Base-by-base conservation (phyloP, 371 early-diverging fungal species). In the Mucor mucedo region DNA sequence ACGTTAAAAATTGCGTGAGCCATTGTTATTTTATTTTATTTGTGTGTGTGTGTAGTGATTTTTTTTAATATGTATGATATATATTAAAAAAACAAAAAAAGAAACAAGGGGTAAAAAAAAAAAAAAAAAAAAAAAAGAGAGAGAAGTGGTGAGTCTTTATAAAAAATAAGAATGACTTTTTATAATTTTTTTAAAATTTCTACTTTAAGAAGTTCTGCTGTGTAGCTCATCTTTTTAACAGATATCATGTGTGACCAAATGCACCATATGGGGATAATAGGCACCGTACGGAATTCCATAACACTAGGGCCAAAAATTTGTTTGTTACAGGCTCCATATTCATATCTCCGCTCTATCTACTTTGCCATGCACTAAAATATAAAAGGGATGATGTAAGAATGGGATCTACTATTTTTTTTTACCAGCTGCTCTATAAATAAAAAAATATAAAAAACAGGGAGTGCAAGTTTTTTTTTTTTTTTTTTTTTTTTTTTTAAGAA, bases 1-100 rank as follows among this genome's bases (percentile, higher is more conserved):
- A 54, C 39, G 38, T 68, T 63, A 30, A 63, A 63, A 29, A 63
- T 48, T 48, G 59, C 63, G 50, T 68, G 32, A 10, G 63, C 63
- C 68, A 68, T 68, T 16, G 41, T 45, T 13, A 21, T 21, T 21
- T 45, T 30, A 39, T 8, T 29, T 7, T 56, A 27, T 52, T n/a
- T 55, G 39, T 32, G n/a, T n/a, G n/a, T 9, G 21, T 21, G 21
- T 21, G 21, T 21, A 21, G 21, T 21, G 21, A 21, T 21, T 21
- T 21, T 21, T 30, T 35, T 10, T 7, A 21, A 47, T 41, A 55
- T 55, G 38, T 58, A 35, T 47, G 38, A 16, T 21, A 32, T 59
- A n/a, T 10, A 28, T 32, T n/a, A 28, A 13, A 32, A n/a, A 10
- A 21, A 47, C 13, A 42, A 53, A 27, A 54, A 55, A 54, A 62